A percentile compares a stretch with the other conserved stretches of the same genome.
These are phyloP conservation scores for Marchantia polymorpha DNA, from an alignment of 225 moss, liverwort and hornwort genomes.

Conservation along the genomic window DNA sequence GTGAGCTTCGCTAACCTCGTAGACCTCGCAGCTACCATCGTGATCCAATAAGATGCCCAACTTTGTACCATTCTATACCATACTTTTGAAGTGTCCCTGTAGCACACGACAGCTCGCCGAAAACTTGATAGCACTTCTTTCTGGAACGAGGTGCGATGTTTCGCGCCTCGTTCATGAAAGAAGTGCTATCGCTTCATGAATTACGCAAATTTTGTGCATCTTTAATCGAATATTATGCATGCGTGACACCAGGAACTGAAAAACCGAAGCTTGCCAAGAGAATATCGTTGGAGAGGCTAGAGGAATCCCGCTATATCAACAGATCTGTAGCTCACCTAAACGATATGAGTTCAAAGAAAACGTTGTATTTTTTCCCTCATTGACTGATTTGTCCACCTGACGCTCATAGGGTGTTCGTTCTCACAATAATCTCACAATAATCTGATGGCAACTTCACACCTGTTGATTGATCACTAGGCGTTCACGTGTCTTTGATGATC, in stretches of 20 bases:
- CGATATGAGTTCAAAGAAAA: slow-evolving; percentile 44
- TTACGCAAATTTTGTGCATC: too few species aligned
- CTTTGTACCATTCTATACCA: not conserved
- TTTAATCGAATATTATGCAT: too few species aligned
- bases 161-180: not conserved
- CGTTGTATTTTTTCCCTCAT: not conserved
- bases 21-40: slow-evolving; percentile 62
- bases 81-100: not conserved
- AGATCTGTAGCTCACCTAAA: slow-evolving; percentile 70
- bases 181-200: too few species aligned
- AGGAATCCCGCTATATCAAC: slow-evolving; percentile 72
- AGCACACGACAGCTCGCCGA: not conserved
- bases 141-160: not conserved
- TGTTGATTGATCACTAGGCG: not conserved
- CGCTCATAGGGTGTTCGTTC: not conserved
- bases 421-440: too few species aligned
- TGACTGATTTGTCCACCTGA: not conserved
- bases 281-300: slow-evolving; percentile 53
- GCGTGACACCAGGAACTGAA: slow-evolving; percentile 56
- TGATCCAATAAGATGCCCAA: not conserved
- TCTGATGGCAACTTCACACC: not conserved
- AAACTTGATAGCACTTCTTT: not conserved
- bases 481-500: not conserved
- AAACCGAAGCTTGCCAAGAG: slow-evolving; percentile 49
- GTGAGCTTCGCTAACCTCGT: slow-evolving; percentile 68